Conservation (phyloP, 768 basidiomycete genomes). For the Tulasnella sp. region DNA sequence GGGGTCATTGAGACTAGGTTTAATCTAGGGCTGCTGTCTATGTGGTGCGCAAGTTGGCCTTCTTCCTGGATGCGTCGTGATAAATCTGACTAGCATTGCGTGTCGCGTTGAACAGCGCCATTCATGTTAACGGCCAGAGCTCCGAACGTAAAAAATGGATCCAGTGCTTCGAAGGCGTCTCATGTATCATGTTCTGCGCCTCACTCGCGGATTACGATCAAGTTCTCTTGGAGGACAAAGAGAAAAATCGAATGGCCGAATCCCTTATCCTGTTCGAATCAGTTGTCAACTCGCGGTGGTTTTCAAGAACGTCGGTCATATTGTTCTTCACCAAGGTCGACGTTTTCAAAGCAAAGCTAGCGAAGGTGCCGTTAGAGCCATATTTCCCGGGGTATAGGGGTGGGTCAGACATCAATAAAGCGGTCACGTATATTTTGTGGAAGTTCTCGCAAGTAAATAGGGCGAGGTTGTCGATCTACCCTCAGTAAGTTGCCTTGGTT, state of each 20-base stretch:
- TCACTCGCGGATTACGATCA: constrained; percentile 49
- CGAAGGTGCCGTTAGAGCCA: constrained; percentile 43
- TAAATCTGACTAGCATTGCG: neutral
- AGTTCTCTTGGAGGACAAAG: constrained; percentile 45
- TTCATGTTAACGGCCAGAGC: constrained; percentile 48
- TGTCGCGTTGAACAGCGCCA: constrained; percentile 36
- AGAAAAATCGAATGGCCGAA: constrained; percentile 46
- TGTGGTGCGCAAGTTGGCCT: constrained; percentile 18
- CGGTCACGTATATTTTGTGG: constrained; percentile 92
- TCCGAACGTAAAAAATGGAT: constrained; percentile 45
- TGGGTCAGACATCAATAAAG: constrained; percentile 62
- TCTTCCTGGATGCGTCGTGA: too few relatives aligned
- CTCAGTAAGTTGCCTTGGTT: constrained; percentile 61
- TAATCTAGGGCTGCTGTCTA: constrained; percentile 52
- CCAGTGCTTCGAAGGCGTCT: constrained; percentile 47
- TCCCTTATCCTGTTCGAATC: constrained; percentile 45
- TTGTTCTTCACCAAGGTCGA: constrained; percentile 41
- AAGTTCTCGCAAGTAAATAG: constrained; percentile 89
- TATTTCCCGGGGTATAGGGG: constrained; percentile 50
- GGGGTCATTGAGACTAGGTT: constrained; percentile 89
- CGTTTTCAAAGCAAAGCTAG: constrained; percentile 47
- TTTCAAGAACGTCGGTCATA: constrained; percentile 45
- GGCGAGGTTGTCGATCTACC: constrained; percentile 82
- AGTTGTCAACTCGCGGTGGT: constrained; percentile 48
- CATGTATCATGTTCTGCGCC: constrained; percentile 49